A percentile compares a stretch with the other conserved stretches of the same genome.
Conservation (phyloP, 768 basidiomycete species). For the Leccinellum luteum region DNA sequence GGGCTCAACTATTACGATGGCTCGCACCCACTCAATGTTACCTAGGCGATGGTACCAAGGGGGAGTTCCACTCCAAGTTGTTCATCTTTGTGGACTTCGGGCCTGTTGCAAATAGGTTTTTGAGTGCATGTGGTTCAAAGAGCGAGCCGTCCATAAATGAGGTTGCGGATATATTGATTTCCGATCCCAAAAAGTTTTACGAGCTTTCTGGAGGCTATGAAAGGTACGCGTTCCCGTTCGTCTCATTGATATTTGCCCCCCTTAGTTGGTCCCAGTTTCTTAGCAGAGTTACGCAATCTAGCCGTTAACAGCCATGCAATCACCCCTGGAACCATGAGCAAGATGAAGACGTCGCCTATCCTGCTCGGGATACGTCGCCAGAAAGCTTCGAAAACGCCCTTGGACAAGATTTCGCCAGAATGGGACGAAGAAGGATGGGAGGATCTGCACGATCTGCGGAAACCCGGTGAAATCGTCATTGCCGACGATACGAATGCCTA, state of each 20-base stretch:
- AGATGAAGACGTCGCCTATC: conserved; percentile 70
- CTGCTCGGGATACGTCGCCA: conserved; percentile 73
- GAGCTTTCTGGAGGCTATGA: conserved; percentile 64
- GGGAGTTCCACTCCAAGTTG: conserved; percentile 71
- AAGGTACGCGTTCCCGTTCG: conserved; percentile 44
- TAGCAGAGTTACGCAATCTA: conserved; percentile 79
- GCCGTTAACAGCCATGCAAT: conserved; percentile 67
- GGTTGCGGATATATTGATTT: conserved; percentile 65
- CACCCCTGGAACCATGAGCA: conserved; percentile 44
- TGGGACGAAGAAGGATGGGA: conserved; percentile 76
- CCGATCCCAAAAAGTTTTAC: conserved; percentile 70
- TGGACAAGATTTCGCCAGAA: conserved; percentile 24
- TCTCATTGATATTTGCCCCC: background rate
- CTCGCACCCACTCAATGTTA: conserved; percentile 68
- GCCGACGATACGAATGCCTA: conserved; percentile 84
- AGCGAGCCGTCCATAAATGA: conserved; percentile 86
- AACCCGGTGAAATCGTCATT: conserved; percentile 69
- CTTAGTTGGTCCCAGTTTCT: conserved; percentile 52
- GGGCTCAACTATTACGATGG: conserved; percentile 38
- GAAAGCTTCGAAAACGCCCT: conserved; percentile 25
- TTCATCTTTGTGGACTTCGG: conserved; percentile 93
- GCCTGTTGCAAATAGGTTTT: conserved; percentile 72
- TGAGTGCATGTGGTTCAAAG: conserved; percentile 84
- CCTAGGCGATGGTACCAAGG: conserved; percentile 50
- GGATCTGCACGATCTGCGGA: conserved; percentile 65